Evolutionary conservation across 805 yeast genomes (phyloP).

Genomic region (Scheffersomyces ergatensis): DNA sequence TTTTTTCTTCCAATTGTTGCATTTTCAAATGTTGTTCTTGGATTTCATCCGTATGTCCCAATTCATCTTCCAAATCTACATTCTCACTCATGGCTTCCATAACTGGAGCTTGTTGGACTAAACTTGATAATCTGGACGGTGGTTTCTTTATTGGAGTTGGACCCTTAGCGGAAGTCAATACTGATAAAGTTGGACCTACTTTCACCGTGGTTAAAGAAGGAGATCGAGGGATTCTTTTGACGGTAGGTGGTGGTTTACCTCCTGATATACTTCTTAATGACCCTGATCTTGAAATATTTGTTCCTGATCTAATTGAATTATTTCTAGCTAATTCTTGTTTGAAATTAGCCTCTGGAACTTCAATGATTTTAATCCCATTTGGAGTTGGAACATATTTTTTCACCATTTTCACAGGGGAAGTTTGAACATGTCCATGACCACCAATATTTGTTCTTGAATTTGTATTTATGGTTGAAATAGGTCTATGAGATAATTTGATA

Average conservation of each 20-base stretch:
- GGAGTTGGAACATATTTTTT: conserved; percentile 75
- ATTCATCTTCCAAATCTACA: conserved; percentile 16
- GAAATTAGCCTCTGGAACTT: conserved; percentile 55
- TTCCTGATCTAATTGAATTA: conserved; percentile 36
- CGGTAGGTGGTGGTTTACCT: not conserved
- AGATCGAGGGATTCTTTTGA: conserved; percentile 16
- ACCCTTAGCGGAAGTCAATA: conserved; percentile 6
- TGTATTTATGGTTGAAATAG: conserved; percentile 2
- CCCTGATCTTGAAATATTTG: conserved; percentile 21
- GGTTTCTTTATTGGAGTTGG: conserved; percentile 10
- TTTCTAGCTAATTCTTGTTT: conserved; percentile 36
- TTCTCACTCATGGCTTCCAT: conserved; percentile 16
- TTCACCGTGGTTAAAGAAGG: conserved; percentile 18
- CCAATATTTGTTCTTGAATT: not conserved
- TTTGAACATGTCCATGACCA: not conserved
- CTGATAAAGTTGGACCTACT: too few relatives aligned
- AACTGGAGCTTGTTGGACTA: not conserved
- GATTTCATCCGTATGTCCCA: conserved; percentile 17
- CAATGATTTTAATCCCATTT: conserved; percentile 65
- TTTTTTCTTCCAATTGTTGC: conserved; percentile 28
- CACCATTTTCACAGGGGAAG: conserved; percentile 40
- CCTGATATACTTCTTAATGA: conserved; percentile 10
- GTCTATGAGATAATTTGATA: conserved; percentile 26
- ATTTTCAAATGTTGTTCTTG: conserved; percentile 25
- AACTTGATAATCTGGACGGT: conserved; percentile 11